These are phyloP conservation scores for Phytophthora cactorum DNA, from an alignment of 352 stramenopile species.

Conservation along the genomic window DNA sequence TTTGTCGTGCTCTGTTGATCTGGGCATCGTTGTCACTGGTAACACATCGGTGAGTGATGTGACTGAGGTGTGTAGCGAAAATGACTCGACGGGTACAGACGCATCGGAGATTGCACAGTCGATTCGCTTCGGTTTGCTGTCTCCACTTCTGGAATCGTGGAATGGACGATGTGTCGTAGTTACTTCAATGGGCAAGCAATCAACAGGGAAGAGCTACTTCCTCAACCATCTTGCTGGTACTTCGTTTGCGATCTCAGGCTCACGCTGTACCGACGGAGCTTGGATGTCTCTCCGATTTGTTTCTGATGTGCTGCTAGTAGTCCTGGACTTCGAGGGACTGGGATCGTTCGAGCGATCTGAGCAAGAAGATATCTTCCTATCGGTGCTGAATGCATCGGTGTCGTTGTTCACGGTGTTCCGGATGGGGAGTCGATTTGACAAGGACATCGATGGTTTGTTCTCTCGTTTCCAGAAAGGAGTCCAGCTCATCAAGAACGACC, in stretches of 20 bases:
- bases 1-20: neutral
- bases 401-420: slow-evolving; percentile 78
- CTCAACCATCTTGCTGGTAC: slow-evolving; percentile 72
- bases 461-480: slow-evolving; percentile 70
- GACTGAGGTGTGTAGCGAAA: neutral
- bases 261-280: slow-evolving; percentile 43
- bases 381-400: slow-evolving; percentile 70
- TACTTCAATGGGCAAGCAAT: slow-evolving; percentile 63
- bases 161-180: slow-evolving; percentile 30
- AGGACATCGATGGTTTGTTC: slow-evolving; percentile 73
- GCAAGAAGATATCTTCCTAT: slow-evolving; percentile 79
- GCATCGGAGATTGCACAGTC: slow-evolving; percentile 51
- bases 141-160: slow-evolving; percentile 41
- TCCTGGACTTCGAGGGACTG: slow-evolving; percentile 80
- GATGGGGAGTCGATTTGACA: slow-evolving; percentile 79
- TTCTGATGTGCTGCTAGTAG: slow-evolving; percentile 54
- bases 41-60: neutral
- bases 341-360: slow-evolving; percentile 76
- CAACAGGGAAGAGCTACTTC: slow-evolving; percentile 81
- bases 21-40: neutral
- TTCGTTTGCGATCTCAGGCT: slow-evolving; percentile 63
- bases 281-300: slow-evolving; percentile 46
- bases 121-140: slow-evolving; percentile 44
- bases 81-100: slow-evolving; percentile 22
- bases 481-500: slow-evolving; percentile 61